Conservation (phyloP, 2,329 filamentous ascomycete genomes). For the Sporothrix schenckii region DNA sequence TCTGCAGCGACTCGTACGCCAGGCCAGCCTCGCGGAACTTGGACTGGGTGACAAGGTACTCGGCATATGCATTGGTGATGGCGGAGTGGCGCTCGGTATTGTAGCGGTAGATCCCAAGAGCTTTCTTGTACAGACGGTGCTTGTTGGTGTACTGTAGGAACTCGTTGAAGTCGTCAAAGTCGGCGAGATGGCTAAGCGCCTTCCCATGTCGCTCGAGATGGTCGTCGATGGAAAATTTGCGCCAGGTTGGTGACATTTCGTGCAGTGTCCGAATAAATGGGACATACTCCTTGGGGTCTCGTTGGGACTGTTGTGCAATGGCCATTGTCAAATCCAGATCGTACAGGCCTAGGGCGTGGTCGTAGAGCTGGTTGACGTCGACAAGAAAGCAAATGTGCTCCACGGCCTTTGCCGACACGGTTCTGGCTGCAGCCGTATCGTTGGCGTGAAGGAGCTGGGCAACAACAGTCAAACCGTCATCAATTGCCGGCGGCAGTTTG, state of each 20-base stretch:
- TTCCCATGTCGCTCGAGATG: slow-evolving; percentile 76
- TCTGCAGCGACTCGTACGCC: slow-evolving; percentile 81
- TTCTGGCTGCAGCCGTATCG: slow-evolving; percentile 68
- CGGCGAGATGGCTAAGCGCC: slow-evolving; percentile 75
- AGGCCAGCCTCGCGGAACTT: slow-evolving; percentile 84
- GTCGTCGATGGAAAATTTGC: slow-evolving; percentile 85
- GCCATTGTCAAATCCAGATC: slow-evolving; percentile 86
- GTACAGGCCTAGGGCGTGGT: slow-evolving; percentile 87
- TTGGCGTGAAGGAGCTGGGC: slow-evolving; percentile 71
- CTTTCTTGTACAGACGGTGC: slow-evolving; percentile 75
- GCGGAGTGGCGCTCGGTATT: slow-evolving; percentile 66
- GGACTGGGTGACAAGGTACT: slow-evolving; percentile 73
- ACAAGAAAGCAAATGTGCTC: slow-evolving; percentile 98
- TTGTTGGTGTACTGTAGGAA: slow-evolving; percentile 76
- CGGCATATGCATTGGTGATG: slow-evolving; percentile 78
- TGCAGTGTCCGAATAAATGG: slow-evolving; percentile 91
- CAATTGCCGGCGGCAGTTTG: slow-evolving; percentile 86
- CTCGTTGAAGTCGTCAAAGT: slow-evolving; percentile 74
- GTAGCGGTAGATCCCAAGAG: slow-evolving; percentile 83
- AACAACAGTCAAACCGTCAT: slow-evolving; percentile 79
- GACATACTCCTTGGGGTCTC: slow-evolving; percentile 92
- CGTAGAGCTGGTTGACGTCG: slow-evolving; percentile 89
- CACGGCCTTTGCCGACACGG: slow-evolving; percentile 63
- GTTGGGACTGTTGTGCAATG: slow-evolving; percentile 93
- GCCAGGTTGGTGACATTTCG: slow-evolving; percentile 68